Evolutionary conservation across 345 rosid species (phyloP).

Genomic region (Corymbia maculata): DNA sequence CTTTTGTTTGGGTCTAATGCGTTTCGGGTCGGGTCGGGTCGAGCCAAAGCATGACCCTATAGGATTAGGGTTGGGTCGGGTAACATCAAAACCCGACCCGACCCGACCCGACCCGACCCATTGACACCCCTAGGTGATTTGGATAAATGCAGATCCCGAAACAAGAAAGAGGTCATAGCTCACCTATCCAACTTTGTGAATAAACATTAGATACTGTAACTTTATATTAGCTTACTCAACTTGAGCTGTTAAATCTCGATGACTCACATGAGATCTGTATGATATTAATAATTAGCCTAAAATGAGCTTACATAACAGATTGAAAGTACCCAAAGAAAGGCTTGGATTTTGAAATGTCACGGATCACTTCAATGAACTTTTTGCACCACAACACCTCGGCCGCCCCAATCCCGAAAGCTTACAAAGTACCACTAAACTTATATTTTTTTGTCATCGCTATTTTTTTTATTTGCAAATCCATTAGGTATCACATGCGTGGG

Average conservation of each 20-base stretch:
- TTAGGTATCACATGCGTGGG: not conserved
- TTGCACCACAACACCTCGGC: rapidly evolving
- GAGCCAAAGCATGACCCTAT: too few relatives aligned
- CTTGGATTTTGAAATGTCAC: too few relatives aligned
- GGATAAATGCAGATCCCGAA: not conserved
- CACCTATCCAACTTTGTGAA: not conserved
- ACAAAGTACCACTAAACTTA: not conserved
- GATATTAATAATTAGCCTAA: rapidly evolving
- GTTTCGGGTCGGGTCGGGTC: too few relatives aligned
- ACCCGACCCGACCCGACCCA: too few relatives aligned
- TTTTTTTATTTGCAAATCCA: not conserved
- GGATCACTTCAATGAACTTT: rapidly evolving
- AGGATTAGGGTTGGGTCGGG: too few relatives aligned
- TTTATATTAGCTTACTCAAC: not conserved
- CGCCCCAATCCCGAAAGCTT: not conserved
- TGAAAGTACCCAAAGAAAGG: too few relatives aligned
- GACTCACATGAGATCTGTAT: rapidly evolving
- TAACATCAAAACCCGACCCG: too few relatives aligned
- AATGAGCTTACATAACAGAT: rapidly evolving
- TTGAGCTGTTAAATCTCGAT: rapidly evolving
- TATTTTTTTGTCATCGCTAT: not conserved
- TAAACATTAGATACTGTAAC: too few relatives aligned
- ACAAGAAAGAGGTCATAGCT: not conserved
- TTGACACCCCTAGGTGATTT: too few relatives aligned
- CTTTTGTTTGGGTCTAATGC: too few relatives aligned